Evolutionary conservation across 1,284 basidiomycete genomes (phyloP).

Genomic region (Trichosporon ovoides): DNA sequence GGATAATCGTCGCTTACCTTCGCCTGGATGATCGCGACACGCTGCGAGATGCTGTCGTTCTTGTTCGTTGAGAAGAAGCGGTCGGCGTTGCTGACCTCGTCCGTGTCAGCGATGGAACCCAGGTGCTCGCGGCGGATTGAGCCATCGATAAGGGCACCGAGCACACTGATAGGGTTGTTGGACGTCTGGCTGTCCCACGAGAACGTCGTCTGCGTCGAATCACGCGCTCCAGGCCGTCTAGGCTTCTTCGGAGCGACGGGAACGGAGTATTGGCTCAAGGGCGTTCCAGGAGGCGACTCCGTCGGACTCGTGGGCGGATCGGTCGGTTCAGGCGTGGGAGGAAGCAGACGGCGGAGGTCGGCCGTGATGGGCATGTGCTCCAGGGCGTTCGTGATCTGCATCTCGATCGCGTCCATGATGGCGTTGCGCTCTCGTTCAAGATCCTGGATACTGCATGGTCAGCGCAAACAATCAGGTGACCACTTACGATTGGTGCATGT

Average conservation of each 20-base stretch:
- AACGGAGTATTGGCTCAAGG: background rate
- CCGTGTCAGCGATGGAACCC: conserved; percentile 19
- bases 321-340: background rate
- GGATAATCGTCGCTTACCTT: conserved; percentile 20
- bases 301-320: conserved; percentile 9
- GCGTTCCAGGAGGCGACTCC: conserved; percentile 2
- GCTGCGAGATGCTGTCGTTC: conserved; percentile 27
- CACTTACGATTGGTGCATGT: conserved; percentile 45
- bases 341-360: background rate
- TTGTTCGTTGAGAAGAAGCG: conserved; percentile 13
- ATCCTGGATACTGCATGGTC: conserved; percentile 38
- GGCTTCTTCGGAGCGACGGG: conserved; percentile 1
- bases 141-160: conserved; percentile 22
- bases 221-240: conserved; percentile 22
- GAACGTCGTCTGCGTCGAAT: conserved; percentile 23
- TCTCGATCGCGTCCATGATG: conserved; percentile 45
- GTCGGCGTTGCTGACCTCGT: conserved; percentile 19
- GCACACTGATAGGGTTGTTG: conserved; percentile 20
- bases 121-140: conserved; percentile 14
- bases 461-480: background rate
- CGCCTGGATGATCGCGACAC: conserved; percentile 32
- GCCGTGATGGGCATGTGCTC: conserved; percentile 21
- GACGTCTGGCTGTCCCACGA: conserved; percentile 17
- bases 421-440: conserved; percentile 46
- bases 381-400: conserved; percentile 41